Base-by-base conservation (phyloP, 768 basidiomycete species). In the Imleria badia region DNA sequence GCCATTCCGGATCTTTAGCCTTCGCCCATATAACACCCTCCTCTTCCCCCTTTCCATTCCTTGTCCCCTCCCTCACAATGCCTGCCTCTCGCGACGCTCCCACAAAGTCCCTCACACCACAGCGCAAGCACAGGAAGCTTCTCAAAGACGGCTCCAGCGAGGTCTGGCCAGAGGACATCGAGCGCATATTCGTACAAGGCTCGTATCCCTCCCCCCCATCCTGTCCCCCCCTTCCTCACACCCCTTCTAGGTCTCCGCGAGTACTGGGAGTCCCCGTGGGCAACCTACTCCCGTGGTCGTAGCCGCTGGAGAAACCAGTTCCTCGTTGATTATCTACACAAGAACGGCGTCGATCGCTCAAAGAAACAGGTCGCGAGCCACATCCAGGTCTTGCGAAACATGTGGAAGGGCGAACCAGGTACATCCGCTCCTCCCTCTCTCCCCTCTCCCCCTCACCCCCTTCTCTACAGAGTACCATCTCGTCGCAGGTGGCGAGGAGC, bases 301-400 rank as follows among this genome's bases (percentile, higher is more conserved):
- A 86, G 84, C 60, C 76, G 88, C 53, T 89, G 87, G 87, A 81
- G 89, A 48, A 91, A 91, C 73, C 89, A 91, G 72, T 92, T 86
- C 67, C 81, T 92, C 58, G 89, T 91, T 66, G 88, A 91, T 59
- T 86, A 88, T 64, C 81, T 92, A 55, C 78, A 84, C 51, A 84
- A 82, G 59, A 74, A 78, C 35, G 86, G 85, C 51, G 81, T 92
- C 66, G 78, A 78, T 26, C 84, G 90, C 39, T 80, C 87, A 42
- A 91, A 91, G 78, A 91, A 92, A 70, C 90, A 92, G 70, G 90
- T 92, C 59, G 90, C 90, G n/a, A 89, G 86, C 69, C 90, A 92
- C 64, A 88, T 92, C 48, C 90, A 92, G 66, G 89, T 91, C 52
- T 69, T 90, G 51, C 76, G 89, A 47, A 91, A 91, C 66, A 91